Conservation (phyloP, 768 basidiomycete genomes). For the Kwoniella sp. region DNA sequence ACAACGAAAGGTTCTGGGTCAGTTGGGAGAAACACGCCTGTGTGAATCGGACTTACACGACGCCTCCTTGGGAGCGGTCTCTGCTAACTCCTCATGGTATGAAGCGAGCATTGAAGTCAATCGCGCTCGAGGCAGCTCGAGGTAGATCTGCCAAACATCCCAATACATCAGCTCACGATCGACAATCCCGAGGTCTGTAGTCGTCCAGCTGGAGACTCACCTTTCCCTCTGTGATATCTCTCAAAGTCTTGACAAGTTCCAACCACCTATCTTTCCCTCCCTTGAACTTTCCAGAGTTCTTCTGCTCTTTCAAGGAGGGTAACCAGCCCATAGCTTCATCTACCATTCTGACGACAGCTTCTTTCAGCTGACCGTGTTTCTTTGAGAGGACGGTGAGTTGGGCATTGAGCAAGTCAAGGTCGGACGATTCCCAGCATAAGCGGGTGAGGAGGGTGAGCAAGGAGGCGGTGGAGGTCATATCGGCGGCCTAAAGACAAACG, state of each 20-base stretch:
- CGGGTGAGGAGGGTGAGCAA: constrained; percentile 74
- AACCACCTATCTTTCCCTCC: constrained; percentile 58
- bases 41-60: constrained; percentile 30
- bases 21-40: no score
- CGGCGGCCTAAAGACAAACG: no score
- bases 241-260: constrained; percentile 82
- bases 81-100: constrained; percentile 75
- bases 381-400: constrained; percentile 68
- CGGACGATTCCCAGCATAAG: constrained; percentile 70
- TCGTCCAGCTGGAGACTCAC: constrained; percentile 58
- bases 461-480: constrained; percentile 85
- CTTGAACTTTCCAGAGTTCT: constrained; percentile 67
- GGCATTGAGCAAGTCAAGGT: constrained; percentile 71
- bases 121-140: constrained; percentile 93
- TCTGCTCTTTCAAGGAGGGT: constrained; percentile 69
- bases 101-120: constrained; percentile 83
- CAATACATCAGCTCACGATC: neutral
- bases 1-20: no score
- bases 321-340: constrained; percentile 82
- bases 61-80: constrained; percentile 54
- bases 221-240: constrained; percentile 95
- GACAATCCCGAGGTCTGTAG: neutral
- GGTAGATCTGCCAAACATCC: constrained; percentile 69
- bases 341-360: constrained; percentile 84
- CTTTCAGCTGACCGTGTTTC: constrained; percentile 96